Base-by-base conservation (phyloP, 345 rosid genomes). In the Sonneratia caseolaris region DNA sequence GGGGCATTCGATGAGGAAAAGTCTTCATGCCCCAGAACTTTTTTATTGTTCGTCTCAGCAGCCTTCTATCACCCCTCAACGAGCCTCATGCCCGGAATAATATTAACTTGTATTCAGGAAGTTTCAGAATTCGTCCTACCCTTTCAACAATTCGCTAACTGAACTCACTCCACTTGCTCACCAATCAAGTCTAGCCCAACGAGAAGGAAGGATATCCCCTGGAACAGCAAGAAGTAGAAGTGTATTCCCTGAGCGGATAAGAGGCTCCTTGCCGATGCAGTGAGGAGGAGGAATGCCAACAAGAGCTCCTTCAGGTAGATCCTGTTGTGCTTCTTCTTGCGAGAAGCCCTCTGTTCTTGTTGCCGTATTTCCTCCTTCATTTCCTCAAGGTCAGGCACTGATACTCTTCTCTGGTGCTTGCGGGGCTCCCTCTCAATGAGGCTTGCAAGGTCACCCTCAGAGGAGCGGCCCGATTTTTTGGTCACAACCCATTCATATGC, bases 161-260 rank as follows among this genome's bases (percentile, higher is more conserved):
- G 47, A 9, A 35, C 76, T 91, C 76, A 91, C 80, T 86, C 81
- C 48, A 91, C 89, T 79, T 91, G 98, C 84, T 94, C 98, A 14
- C 98, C 98, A 11, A 94, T 94, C 72, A 94, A 84, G 82, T 94
- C 97, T 71, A 94, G 85, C 74, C 98, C 98, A 47, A 91, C 98
- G 45, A 94, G 84, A 71, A 94, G 82, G 88, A 94, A 94, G 3
- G 98, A 88, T 75, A 94, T 73, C 35, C 98, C 98, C 79, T 94
- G 98, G 82, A 94, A 94, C 76, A 94, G 83, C 81, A 94, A 87
- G 88, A 94, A 94, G 84, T 94, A 94, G 83, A 94, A 91, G 81
- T 94, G 98, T 80, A 94, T 85, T 42, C 98, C 98, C 81, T 94
- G 98, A 9, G 98, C 98, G 0, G 98, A 89, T 64, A 94, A 75